phyloP scores from a whole-genome alignment of 1,284 basidiomycete genomes.

The Pyrrhoderma lamaoense region DNA sequence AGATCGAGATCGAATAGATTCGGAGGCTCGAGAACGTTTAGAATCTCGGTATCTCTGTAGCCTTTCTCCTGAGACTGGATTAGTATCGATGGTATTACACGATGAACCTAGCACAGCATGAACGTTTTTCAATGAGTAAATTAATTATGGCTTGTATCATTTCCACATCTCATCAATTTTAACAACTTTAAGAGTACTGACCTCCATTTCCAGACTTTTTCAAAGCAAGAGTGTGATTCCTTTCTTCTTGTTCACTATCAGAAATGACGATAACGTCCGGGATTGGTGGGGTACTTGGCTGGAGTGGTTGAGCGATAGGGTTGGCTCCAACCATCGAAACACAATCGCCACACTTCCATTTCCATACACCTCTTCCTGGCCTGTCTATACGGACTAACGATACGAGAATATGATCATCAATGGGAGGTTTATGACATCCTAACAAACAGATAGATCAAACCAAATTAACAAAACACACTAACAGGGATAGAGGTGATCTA shows the following conservation, averaged over 20 bases:
- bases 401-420: slow-evolving; percentile 7
- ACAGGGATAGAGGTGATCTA: too few relatives aligned
- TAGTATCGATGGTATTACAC: too few relatives aligned
- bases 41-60: too few relatives aligned
- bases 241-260: not conserved
- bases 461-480: not conserved
- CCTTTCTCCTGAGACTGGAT: too few relatives aligned
- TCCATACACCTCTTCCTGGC: slow-evolving; percentile 10
- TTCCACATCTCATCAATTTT: not conserved
- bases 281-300: too few relatives aligned
- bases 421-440: slow-evolving; percentile 13
- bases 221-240: not conserved
- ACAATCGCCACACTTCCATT: slow-evolving; percentile 9
- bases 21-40: too few relatives aligned
- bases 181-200: not conserved
- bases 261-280: not conserved
- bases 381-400: slow-evolving; percentile 9
- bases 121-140: too few relatives aligned
- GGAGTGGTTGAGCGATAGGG: not conserved
- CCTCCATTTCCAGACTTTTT: not conserved
- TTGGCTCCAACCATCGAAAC: not conserved
- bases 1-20: too few relatives aligned
- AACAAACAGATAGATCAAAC: not conserved
- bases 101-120: too few relatives aligned
- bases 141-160: not conserved